Base-by-base conservation (phyloP, 345 rosid species). In the Dovyalis caffra region DNA sequence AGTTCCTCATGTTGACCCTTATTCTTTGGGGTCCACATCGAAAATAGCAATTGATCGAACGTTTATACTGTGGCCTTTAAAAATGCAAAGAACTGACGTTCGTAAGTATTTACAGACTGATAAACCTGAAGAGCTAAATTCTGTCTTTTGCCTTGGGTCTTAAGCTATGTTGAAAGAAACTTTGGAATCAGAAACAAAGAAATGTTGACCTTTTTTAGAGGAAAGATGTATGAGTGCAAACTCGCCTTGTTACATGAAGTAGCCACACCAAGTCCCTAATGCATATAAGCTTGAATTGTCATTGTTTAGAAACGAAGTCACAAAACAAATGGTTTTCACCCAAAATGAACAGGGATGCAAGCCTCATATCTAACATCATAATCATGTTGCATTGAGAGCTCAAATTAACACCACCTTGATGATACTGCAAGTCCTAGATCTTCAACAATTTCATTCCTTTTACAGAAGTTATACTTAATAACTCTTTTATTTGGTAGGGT, bases 401-500 rank as follows among this genome's bases (percentile, higher is more conserved):
- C 18, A 12, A 12, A 43, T 43, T 28, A 60, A 16, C 66, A 35
- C 49, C 60, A 33, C 43, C 61, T 31, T 66, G n/a, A 47, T 51
- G 2, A 38, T 25, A 38, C 57, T 15, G 56, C n/a, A 32, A 67
- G 49, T 68, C 75, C 76, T 70, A 47, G 64, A 37, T 38, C 7
- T 28, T 62, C 62, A 21, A 8, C n/a, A 51, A n/a, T n/a, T 69
- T 28, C 45, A 60, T 70, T 45, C 38, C 75, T 68, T 76, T 69
- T 68, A 66, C 35, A 65, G 68, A 56, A 77, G 65, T 72, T 49
- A 43, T 58, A 66, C 81, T 76, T 81, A 70, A 65, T 69, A 68
- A 77, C 62, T 74, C 45, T 79, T 32, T 70, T 67, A 81, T 75
- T 74, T 84, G 83, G 47, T 81, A 74, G 84, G 88, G 72, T 85